These are phyloP conservation scores for Candida tunisiensis DNA, from an alignment of 1,139 yeast species.

Conservation along the genomic window DNA sequence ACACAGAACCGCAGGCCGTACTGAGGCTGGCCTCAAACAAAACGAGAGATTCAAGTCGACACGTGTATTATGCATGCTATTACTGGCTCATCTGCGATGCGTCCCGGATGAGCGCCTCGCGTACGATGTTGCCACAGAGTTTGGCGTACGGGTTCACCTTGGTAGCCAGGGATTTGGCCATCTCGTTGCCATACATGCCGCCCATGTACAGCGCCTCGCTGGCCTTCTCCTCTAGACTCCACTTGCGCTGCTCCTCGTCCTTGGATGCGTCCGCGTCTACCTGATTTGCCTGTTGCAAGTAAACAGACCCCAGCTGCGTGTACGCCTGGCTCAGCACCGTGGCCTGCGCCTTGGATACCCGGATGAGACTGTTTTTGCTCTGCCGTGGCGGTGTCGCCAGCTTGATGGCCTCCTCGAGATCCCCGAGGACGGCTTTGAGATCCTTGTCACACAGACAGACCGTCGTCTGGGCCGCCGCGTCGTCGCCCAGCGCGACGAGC, in stretches of 20 bases:
- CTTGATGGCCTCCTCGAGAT: conserved; percentile 11
- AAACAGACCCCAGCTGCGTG: conserved; percentile 14
- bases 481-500: conserved; percentile 1
- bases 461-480: background rate
- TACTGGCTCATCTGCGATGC: background rate
- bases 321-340: conserved; percentile 14
- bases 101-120: conserved; percentile 8
- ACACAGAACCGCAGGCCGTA: too few species aligned
- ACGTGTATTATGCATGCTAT: too few species aligned
- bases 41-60: too few species aligned
- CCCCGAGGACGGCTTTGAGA: conserved; percentile 4
- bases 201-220: conserved; percentile 12
- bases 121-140: conserved; percentile 18
- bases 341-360: conserved; percentile 17
- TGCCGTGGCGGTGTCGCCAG: conserved; percentile 13
- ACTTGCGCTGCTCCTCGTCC: conserved; percentile 4
- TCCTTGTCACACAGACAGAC: background rate
- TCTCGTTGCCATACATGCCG: conserved; percentile 15
- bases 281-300: conserved; percentile 7
- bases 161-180: conserved; percentile 12
- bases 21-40: too few species aligned
- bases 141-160: conserved; percentile 18
- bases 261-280: too few species aligned
- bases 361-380: conserved; percentile 2
- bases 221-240: conserved; percentile 15